A percentile compares a stretch with the other conserved stretches of the same genome.
phyloP scores from a whole-genome alignment of 192 early-diverging fungal species.

The Funneliformis geosporum region DNA sequence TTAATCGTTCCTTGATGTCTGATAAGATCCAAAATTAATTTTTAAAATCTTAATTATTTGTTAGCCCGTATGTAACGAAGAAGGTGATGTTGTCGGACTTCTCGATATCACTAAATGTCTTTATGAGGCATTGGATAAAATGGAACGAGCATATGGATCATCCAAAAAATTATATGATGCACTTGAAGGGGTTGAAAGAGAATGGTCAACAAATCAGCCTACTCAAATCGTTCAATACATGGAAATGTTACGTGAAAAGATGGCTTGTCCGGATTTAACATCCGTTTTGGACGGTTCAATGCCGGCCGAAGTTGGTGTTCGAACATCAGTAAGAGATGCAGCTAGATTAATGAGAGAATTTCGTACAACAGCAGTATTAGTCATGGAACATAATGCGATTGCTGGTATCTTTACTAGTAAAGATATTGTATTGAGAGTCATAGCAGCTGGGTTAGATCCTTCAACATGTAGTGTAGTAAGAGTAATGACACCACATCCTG shows the following conservation, averaged over 20 bases:
- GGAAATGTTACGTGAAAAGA: slow-evolving; percentile 74
- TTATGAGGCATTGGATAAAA: slow-evolving; percentile 82
- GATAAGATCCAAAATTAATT: not conserved
- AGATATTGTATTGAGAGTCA: slow-evolving; percentile 84
- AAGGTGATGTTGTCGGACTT: slow-evolving; percentile 81
- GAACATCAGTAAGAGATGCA: slow-evolving; percentile 70
- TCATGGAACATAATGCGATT: slow-evolving; percentile 70
- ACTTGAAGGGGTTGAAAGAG: slow-evolving; percentile 77
- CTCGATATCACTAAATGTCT: slow-evolving; percentile 86
- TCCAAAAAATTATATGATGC: slow-evolving; percentile 81
- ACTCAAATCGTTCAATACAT: slow-evolving; percentile 71
- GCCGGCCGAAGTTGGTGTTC: slow-evolving; percentile 63
- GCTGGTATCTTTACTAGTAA: slow-evolving; percentile 93
- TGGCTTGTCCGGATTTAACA: slow-evolving; percentile 89
- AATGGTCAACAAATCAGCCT: slow-evolving; percentile 73
- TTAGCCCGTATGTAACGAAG: slow-evolving; percentile 81
- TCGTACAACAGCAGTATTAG: slow-evolving; percentile 74
- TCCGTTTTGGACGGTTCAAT: slow-evolving; percentile 71
- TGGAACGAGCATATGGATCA: slow-evolving; percentile 82
- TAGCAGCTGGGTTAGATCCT: slow-evolving; percentile 87
- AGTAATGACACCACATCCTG: slow-evolving; percentile 95
- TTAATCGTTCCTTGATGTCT: not conserved
- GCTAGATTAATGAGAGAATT: slow-evolving; percentile 73
- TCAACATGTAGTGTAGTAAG: slow-evolving; percentile 89
- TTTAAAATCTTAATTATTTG: not conserved